These are phyloP conservation scores for Trichoderma koningiopsis DNA, from an alignment of 2,329 filamentous ascomycete species.

Conservation along the genomic window DNA sequence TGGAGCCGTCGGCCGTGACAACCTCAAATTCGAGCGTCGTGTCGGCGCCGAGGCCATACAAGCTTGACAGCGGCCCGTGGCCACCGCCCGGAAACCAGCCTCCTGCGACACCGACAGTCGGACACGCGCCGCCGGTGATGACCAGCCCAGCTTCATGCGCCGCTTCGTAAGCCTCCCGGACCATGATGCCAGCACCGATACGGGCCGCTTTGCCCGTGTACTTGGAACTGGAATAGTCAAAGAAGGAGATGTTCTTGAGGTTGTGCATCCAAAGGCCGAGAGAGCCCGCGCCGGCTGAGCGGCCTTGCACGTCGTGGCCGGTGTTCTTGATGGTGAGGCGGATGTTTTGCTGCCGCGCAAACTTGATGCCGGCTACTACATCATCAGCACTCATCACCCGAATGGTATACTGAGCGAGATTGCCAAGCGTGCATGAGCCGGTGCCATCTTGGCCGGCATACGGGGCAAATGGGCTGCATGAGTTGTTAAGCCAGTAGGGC, in stretches of 20 bases:
- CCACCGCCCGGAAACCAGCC: constrained; percentile 64
- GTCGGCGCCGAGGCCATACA: constrained; percentile 60
- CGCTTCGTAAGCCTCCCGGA: constrained; percentile 48
- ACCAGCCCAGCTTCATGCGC: constrained; percentile 50
- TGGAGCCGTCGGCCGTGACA: constrained; percentile 52
- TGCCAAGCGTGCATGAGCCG: constrained; percentile 42
- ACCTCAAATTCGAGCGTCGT: constrained; percentile 58
- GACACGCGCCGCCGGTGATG: constrained; percentile 58
- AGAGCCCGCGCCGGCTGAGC: constrained; percentile 55
- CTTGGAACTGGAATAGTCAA: constrained; percentile 43
- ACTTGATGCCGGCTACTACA: constrained; percentile 37
- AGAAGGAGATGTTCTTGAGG: constrained; percentile 45
- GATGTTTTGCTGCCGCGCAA: constrained; percentile 44
- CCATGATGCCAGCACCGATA: constrained; percentile 57
- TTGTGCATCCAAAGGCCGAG: constrained; percentile 47
- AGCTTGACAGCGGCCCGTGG: constrained; percentile 53
- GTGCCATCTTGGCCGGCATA: constrained; percentile 34
- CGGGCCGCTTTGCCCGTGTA: constrained; percentile 56
- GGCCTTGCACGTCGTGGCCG: constrained; percentile 54
- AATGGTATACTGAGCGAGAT: constrained; percentile 42
- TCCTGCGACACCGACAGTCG: constrained; percentile 59
- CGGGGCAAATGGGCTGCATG: constrained; percentile 37
- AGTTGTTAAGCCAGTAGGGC: no score
- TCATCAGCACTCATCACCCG: constrained; percentile 36
- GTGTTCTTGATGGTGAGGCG: constrained; percentile 55